Evolutionary conservation across 164 flowering plant species (phyloP), one percentile per base, ranked within the genome.

Genomic region (Berberis vulgaris): DNA sequence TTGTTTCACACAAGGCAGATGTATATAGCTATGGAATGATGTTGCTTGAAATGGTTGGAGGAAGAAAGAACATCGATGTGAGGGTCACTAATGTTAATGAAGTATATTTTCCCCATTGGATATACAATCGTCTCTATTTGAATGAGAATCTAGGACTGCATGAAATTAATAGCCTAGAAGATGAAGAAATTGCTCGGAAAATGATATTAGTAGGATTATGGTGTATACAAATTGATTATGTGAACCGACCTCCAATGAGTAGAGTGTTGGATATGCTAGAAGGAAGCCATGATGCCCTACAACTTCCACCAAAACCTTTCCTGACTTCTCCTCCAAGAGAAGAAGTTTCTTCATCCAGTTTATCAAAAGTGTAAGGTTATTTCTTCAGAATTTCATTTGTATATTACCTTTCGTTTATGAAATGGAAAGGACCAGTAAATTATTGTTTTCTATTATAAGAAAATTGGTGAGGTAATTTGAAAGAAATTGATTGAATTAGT

Each of bases 21-120:
- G 80, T 78, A 1, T 82, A 82, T 43, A 82, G 86, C 54, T 82
- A 74, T 45, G 86, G 86, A 41, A 80, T 82, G 80, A 73, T 82
- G 78, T 62, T 78, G 49, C 54, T 80, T 7, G 83, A 79, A 62
- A 82, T 82, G 80, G 80, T 73, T 62, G 82, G 80, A 26, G 77
- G 74, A 2, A 75, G 76, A 60, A 80, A 58, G 44, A 72, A 71
- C 49, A 12, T 45, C 43, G 61, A 68, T 38, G 59, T 4, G 4
- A 60, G 6, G 7, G 74, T n/a, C 41, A 68, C 58, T 5, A 43
- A 57, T 12, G 41, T 61, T 0, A 79, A 82, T 50, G 73, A 82
- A 60, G 57, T 72, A 62, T 83, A 76, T 62, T 80, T 80, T 65
- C 86, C 81, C 2, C 60, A 73, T 11, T 72, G 76, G 79, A 74